Conservation (phyloP, 2,329 filamentous ascomycete species). For the Xylaria sp. region DNA sequence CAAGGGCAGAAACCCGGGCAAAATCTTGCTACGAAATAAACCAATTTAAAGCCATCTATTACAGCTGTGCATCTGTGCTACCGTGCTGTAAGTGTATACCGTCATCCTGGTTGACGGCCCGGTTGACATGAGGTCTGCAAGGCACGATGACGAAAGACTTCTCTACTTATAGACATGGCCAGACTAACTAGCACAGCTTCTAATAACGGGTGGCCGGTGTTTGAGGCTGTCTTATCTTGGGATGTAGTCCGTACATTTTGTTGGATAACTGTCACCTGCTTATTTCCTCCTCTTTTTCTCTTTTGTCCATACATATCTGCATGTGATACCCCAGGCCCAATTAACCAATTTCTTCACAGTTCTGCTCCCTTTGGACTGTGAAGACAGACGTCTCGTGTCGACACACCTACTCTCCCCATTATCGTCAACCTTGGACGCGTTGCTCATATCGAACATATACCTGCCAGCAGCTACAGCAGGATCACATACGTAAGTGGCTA, state of each 20-base stretch:
- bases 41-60: conserved; percentile 45
- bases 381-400: conserved; percentile 9
- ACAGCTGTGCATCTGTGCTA: conserved; percentile 12
- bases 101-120: conserved; percentile 13
- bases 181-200: conserved; percentile 18
- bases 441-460: not conserved
- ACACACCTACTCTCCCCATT: not conserved
- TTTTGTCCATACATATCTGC: conserved; percentile 6
- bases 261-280: conserved; percentile 7
- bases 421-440: not conserved
- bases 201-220: conserved; percentile 33
- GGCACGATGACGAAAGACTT: conserved; percentile 45
- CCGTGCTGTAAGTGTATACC: conserved; percentile 4
- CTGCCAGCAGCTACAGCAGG: not conserved
- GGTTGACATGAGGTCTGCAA: conserved; percentile 11
- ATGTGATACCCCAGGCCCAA: conserved; percentile 7
- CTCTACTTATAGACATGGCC: conserved; percentile 22
- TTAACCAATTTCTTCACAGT: not conserved
- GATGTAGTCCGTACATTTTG: not conserved
- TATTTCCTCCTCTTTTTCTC: conserved; percentile 13
- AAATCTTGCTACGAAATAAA: conserved; percentile 43
- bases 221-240: conserved; percentile 33
- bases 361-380: conserved; percentile 15
- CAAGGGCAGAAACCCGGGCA: conserved; percentile 15
- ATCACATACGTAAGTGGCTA: not conserved